These are phyloP conservation scores for Lentinula raphanica DNA, from an alignment of 768 basidiomycete species.

Conservation along the genomic window DNA sequence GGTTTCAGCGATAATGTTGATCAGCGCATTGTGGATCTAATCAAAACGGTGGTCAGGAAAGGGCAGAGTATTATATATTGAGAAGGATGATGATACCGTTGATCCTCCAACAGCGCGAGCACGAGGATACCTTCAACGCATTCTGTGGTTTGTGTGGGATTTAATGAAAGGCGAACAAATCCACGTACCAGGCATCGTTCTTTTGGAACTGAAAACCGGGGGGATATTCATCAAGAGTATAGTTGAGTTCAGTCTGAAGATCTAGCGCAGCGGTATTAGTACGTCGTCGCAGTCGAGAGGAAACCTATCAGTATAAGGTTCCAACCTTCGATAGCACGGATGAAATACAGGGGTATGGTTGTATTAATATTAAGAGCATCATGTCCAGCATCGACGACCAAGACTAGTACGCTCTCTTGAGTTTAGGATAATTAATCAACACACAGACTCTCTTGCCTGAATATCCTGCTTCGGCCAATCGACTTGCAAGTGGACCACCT, in stretches of 20 bases:
- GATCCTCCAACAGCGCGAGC: conserved; percentile 25
- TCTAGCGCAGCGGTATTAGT: conserved; percentile 11
- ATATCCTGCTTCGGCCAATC: conserved; percentile 11
- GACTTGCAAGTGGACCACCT: conserved; percentile 11
- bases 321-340: conserved; percentile 21
- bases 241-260: conserved; percentile 22
- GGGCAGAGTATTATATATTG: background rate
- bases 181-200: conserved; percentile 18
- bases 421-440: background rate
- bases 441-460: background rate
- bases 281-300: too few species aligned
- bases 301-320: background rate
- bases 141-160: background rate
- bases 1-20: conserved; percentile 23
- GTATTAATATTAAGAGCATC: conserved; percentile 23
- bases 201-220: conserved; percentile 19
- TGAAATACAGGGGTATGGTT: conserved; percentile 21
- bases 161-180: background rate
- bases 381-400: conserved; percentile 25
- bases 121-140: conserved; percentile 23
- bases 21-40: conserved; percentile 25
- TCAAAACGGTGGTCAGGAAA: background rate
- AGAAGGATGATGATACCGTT: conserved; percentile 17
- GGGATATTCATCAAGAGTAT: conserved; percentile 24
- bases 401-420: conserved; percentile 13